Base-by-base conservation (phyloP, 805 yeast species). In the Priceomyces haplophilus region DNA sequence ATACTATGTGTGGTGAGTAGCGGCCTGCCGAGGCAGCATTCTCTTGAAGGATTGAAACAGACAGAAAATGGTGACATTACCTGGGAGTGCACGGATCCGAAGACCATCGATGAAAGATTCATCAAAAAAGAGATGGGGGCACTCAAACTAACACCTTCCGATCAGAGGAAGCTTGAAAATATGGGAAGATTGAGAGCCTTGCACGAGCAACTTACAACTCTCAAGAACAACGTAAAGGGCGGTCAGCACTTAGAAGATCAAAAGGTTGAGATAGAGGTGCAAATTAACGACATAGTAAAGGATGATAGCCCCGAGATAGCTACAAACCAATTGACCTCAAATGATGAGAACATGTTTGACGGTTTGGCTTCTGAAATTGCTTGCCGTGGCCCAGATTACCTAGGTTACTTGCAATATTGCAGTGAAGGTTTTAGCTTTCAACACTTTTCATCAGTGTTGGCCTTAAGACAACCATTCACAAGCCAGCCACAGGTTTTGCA, bases 401-500 rank as follows among this genome's bases (percentile, higher is more conserved):
- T 62, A 47, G 38, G 50, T 32, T 49, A 52, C 44, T 39, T 50
- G 8, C 51, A 51, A 11, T 49, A 52, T 15, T 6, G 16, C 3
- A 37, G 37, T 5, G 18, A 29, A 4, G 44, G 34, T 3, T 32
- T 12, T 8, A 40, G 55, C 15, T 47, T 62, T 17, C 71, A 78
- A 56, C 43, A 67, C 3, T 75, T 75, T 45, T 83, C 93, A 0
- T 85, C 97, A 0, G 88, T 93, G 0, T 68, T 93, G 13, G 83
- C 96, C 0, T 63, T 93, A 33, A 70, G 99, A 44, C 74, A 76
- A 16, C 98, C 98, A 0, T 78, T 86, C 52, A 80, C 87, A 0
- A 50, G 64, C 23, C 99, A 93, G 61, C 97, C 98, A 0, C 49
- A 80, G 3, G 49, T 45, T 2, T 48, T 48, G 7, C 58, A 52